These are phyloP conservation scores for Coccomyxa sp. DNA, from an alignment of 139 green algal genomes.

Conservation along the genomic window DNA sequence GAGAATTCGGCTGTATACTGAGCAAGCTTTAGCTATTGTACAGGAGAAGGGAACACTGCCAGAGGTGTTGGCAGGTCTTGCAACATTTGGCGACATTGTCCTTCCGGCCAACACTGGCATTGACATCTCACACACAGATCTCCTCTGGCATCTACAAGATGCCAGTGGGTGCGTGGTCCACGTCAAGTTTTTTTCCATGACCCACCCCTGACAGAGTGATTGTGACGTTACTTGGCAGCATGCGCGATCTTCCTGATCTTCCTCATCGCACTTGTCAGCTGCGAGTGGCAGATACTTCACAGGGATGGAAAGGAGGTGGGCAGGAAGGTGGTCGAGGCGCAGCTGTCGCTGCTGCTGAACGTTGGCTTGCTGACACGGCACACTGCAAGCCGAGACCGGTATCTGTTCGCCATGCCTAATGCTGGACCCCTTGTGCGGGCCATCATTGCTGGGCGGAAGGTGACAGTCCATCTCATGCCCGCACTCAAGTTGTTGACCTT, in stretches of 20 bases:
- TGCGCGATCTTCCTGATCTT: background rate
- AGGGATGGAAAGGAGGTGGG: background rate
- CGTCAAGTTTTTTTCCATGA: background rate
- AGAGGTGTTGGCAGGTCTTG: conserved; percentile 8
- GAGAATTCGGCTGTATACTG: no score
- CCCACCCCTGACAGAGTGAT: background rate
- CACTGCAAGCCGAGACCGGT: conserved; percentile 10
- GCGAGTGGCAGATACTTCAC: background rate
- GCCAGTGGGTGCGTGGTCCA: background rate
- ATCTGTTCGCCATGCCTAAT: conserved; percentile 34
- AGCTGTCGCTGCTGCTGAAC: conserved; percentile 37
- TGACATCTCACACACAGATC: conserved; percentile 30
- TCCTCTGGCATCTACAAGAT: conserved; percentile 26
- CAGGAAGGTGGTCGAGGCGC: conserved; percentile 22
- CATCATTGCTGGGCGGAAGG: conserved; percentile 18
- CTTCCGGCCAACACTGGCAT: conserved; percentile 27
- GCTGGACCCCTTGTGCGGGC: conserved; percentile 28
- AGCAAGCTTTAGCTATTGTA: no score
- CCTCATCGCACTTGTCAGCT: background rate
- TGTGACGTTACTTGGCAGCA: background rate
- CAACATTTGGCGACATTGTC: conserved; percentile 30
- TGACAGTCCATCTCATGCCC: no score
- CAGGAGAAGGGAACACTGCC: background rate
- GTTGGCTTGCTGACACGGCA: conserved; percentile 28
- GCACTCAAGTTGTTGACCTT: background rate